Conservation (phyloP, 352 stramenopile genomes). For the Phytophthora ohioensis region DNA sequence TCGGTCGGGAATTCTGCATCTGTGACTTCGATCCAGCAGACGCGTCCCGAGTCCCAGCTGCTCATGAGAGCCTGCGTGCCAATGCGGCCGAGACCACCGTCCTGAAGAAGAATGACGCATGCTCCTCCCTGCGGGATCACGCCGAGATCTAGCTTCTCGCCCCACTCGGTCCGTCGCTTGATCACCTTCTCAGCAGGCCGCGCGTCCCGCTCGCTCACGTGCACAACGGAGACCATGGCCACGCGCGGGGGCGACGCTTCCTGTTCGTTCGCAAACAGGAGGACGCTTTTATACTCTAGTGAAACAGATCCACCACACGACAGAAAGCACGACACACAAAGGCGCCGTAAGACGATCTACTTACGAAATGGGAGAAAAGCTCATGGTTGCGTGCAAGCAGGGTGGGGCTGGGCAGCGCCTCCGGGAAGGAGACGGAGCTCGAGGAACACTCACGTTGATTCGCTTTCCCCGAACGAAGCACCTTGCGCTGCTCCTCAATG, state of each 20-base stretch:
- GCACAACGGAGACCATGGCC: constrained; percentile 81
- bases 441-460: constrained; percentile 63
- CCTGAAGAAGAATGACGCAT: constrained; percentile 82
- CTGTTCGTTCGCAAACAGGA: constrained; percentile 74
- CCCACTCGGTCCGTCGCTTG: constrained; percentile 76
- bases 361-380: constrained; percentile 85
- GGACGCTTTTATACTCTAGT: constrained; percentile 77
- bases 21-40: constrained; percentile 81
- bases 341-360: constrained; percentile 49
- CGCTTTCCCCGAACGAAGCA: constrained; percentile 54
- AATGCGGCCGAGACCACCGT: constrained; percentile 77
- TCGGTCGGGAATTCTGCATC: constrained; percentile 73
- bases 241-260: constrained; percentile 74
- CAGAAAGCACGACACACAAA: constrained; percentile 32
- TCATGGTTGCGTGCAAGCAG: constrained; percentile 81
- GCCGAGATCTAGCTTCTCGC: constrained; percentile 71
- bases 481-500: constrained; percentile 86
- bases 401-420: constrained; percentile 72
- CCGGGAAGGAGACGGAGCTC: constrained; percentile 33
- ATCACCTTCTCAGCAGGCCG: constrained; percentile 75
- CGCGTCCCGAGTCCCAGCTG: constrained; percentile 81
- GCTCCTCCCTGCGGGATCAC: constrained; percentile 82
- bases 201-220: constrained; percentile 63
- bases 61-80: constrained; percentile 86
- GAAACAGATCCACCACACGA: constrained; percentile 34